Conservation (phyloP, 108 stramenopile genomes). For the Fistulifera pelliculosa region DNA sequence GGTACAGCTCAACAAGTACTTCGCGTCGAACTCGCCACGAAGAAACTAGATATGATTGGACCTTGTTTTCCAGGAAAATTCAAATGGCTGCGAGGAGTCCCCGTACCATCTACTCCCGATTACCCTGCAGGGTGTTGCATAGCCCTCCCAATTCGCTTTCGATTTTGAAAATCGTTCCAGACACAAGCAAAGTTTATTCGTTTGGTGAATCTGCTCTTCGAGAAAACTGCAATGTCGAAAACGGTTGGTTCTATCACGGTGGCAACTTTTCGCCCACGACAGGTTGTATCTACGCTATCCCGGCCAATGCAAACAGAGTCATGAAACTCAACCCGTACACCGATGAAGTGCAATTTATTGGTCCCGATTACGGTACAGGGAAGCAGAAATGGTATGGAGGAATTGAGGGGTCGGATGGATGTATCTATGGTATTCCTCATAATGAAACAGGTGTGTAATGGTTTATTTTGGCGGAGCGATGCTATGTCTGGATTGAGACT, state of each 20-base stretch:
- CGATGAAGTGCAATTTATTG: slow-evolving; percentile 45
- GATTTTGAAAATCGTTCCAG: slow-evolving; percentile 60
- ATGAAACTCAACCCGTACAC: slow-evolving; percentile 65
- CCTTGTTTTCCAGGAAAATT: slow-evolving; percentile 50
- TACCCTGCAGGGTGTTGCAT: slow-evolving; percentile 49
- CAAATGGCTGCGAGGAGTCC: slow-evolving; percentile 86
- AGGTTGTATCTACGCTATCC: slow-evolving; percentile 79
- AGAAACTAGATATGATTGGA: slow-evolving; percentile 56
- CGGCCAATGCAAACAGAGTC: slow-evolving; percentile 59
- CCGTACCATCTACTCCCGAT: slow-evolving; percentile 6
- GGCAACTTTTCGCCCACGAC: slow-evolving; percentile 59
- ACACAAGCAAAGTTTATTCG: slow-evolving; percentile 41
- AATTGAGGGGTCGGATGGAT: slow-evolving; percentile 64
- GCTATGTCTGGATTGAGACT: too few relatives aligned
- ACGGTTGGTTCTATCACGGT: slow-evolving; percentile 82
- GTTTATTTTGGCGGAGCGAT: too few relatives aligned
- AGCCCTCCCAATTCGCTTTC: slow-evolving; percentile 78
- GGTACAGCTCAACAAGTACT: slow-evolving; percentile 47
- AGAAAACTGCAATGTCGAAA: slow-evolving; percentile 30
- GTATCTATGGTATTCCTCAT: slow-evolving; percentile 82
- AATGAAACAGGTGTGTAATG: slow-evolving; percentile 26
- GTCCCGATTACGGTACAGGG: slow-evolving; percentile 44
- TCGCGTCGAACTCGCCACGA: slow-evolving; percentile 42
- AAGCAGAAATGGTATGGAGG: slow-evolving; percentile 88
- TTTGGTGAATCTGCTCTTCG: slow-evolving; percentile 16